Conservation (phyloP, 495 filamentous ascomycete species). For the Annulohypoxylon stygium region DNA sequence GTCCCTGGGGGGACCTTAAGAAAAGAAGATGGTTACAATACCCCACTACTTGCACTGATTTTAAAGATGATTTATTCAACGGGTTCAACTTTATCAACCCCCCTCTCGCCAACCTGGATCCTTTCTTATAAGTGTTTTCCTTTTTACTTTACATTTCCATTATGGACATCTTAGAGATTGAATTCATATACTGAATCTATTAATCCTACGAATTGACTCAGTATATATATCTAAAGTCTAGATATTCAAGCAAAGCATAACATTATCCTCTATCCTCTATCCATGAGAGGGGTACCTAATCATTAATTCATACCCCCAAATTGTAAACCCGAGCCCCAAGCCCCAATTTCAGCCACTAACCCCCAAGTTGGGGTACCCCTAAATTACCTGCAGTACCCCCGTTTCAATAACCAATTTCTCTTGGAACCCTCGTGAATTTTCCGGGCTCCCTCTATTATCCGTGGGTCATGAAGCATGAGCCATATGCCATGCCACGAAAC, state of each 20-base stretch:
- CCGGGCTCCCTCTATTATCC: slow-evolving; percentile 7
- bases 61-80: too few relatives aligned
- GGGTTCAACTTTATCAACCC: neutral
- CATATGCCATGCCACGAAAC: slow-evolving; percentile 16
- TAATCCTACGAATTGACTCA: neutral
- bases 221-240: neutral
- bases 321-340: neutral
- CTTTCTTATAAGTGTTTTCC: neutral
- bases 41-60: neutral
- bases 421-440: slow-evolving; percentile 27
- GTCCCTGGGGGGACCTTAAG: neutral
- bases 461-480: neutral
- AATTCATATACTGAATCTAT: neutral
- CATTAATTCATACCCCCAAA: slow-evolving; percentile 8
- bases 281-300: neutral
- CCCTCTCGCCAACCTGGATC: neutral
- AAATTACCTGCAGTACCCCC: slow-evolving; percentile 10
- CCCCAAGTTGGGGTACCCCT: neutral
- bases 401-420: slow-evolving; percentile 35
- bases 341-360: neutral
- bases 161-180: neutral
- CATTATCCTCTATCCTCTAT: neutral
- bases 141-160: neutral
- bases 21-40: neutral
- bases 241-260: neutral